These are phyloP conservation scores for Adenanthera pavonina DNA, from an alignment of 306 rosid species.

Conservation along the genomic window DNA sequence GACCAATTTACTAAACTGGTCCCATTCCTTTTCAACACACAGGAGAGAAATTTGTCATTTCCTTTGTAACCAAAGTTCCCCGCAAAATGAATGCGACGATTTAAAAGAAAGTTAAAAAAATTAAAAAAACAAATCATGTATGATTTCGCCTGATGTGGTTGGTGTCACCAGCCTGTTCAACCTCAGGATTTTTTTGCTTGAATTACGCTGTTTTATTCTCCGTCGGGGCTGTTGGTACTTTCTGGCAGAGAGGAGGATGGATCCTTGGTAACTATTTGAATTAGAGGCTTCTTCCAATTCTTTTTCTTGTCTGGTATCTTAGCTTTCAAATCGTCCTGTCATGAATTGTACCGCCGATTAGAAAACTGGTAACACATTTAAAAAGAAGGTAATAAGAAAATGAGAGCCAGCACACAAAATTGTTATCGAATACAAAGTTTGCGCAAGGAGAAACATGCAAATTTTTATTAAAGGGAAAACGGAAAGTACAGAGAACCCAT, in stretches of 20 bases:
- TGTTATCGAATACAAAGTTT: not conserved
- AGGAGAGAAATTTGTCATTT: not conserved
- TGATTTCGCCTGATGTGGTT: not conserved
- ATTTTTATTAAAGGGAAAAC: not conserved
- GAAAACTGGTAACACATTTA: not conserved
- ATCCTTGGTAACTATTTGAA: constrained; percentile 55
- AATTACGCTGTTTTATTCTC: constrained; percentile 32
- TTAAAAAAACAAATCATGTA: not conserved
- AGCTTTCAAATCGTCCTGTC: constrained; percentile 54
- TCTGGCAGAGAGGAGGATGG: constrained; percentile 48
- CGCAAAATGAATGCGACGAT: not conserved
- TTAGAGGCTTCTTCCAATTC: constrained; percentile 49
- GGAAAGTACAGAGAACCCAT: not conserved
- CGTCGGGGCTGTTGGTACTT: constrained; percentile 35
- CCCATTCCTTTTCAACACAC: not conserved
- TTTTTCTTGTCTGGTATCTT: constrained; percentile 54
- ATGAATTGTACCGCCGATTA: constrained; percentile 28
- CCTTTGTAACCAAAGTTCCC: not conserved
- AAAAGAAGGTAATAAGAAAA: not conserved
- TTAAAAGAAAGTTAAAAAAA: constrained; percentile 4
- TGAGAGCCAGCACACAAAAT: not conserved
- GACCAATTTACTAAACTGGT: not conserved
- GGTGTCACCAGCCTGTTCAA: constrained; percentile 24
- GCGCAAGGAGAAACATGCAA: not conserved
- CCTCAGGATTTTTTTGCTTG: constrained; percentile 17